Percentiles rank a stretch among this genome's conserved stretches.
phyloP scores from a whole-genome alignment of 2,329 filamentous ascomycete genomes.

The Colletotrichum orbiculare region DNA sequence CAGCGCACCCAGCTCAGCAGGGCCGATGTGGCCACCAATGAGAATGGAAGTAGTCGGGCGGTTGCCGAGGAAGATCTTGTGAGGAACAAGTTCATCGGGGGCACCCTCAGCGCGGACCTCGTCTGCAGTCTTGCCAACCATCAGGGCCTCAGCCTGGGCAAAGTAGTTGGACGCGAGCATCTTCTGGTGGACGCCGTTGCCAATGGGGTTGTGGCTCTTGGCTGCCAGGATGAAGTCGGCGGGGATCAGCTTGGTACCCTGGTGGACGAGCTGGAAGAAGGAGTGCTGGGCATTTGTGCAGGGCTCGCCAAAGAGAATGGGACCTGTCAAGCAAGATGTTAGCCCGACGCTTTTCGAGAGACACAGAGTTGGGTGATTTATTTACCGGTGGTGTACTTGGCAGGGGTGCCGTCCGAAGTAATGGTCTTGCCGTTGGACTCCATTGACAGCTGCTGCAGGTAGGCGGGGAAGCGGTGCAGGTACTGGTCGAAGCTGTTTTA shows the following conservation, averaged over 20 bases:
- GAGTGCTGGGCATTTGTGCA: constrained; percentile 99
- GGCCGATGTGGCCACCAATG: constrained; percentile 90
- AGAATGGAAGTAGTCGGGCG: constrained; percentile 95
- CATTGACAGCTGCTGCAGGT: constrained; percentile 99
- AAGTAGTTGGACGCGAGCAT: constrained; percentile 95
- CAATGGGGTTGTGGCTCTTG: constrained; percentile 95
- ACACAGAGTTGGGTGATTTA: neutral
- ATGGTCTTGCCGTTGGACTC: constrained; percentile 99
- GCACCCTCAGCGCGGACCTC: constrained; percentile 82
- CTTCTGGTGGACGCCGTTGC: constrained; percentile 93
- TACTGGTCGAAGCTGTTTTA: constrained; percentile 89
- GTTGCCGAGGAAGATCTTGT: constrained; percentile 99
- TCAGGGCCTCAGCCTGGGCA: constrained; percentile 86
- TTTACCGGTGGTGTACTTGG: constrained; percentile 92
- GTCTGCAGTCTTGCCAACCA: constrained; percentile 89
- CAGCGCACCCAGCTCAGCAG: constrained; percentile 89
- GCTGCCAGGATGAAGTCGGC: constrained; percentile 98
- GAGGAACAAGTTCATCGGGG: constrained; percentile 82
- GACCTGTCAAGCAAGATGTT: constrained; percentile 54
- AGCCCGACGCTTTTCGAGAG: constrained; percentile 7
- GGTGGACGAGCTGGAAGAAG: constrained; percentile 99
- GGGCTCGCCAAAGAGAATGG: constrained; percentile 96
- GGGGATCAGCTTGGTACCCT: constrained; percentile 98
- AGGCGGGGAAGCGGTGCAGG: constrained; percentile 97
- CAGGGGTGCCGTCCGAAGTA: constrained; percentile 86